phyloP scores from a whole-genome alignment of 768 basidiomycete genomes.

The Suillus spraguei region DNA sequence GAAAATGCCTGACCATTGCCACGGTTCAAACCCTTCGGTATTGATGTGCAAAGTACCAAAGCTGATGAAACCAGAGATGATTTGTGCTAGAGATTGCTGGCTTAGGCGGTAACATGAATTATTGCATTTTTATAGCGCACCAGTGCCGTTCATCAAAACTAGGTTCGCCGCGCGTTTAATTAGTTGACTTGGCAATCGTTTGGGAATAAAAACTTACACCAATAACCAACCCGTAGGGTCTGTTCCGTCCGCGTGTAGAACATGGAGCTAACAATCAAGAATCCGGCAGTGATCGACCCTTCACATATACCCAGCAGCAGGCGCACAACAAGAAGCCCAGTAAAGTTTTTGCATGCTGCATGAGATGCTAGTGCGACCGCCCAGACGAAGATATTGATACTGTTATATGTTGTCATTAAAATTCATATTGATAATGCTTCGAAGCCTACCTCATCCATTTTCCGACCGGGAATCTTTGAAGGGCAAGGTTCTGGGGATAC shows the following conservation, averaged over 20 bases:
- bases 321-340: conserved; percentile 62
- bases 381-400: conserved; percentile 66
- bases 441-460: conserved; percentile 69
- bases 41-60: conserved; percentile 63
- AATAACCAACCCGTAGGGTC: conserved; percentile 64
- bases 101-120: background rate
- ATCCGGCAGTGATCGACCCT: conserved; percentile 63
- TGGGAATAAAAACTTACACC: conserved; percentile 50
- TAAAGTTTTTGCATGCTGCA: conserved; percentile 68
- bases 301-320: conserved; percentile 71
- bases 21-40: conserved; percentile 55
- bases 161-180: background rate
- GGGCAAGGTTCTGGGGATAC: conserved; percentile 65
- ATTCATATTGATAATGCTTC: background rate
- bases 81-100: conserved; percentile 49
- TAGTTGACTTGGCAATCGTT: background rate
- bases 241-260: conserved; percentile 70
- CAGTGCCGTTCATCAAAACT: conserved; percentile 73
- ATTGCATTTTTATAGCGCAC: conserved; percentile 32
- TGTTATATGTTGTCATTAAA: conserved; percentile 23
- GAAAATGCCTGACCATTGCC: conserved; percentile 55
- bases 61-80: conserved; percentile 62
- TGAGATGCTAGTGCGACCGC: conserved; percentile 55
- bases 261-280: conserved; percentile 72
- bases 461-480: conserved; percentile 69